Base-by-base conservation (phyloP, 2,329 filamentous ascomycete species). In the Aspergillus sp. region DNA sequence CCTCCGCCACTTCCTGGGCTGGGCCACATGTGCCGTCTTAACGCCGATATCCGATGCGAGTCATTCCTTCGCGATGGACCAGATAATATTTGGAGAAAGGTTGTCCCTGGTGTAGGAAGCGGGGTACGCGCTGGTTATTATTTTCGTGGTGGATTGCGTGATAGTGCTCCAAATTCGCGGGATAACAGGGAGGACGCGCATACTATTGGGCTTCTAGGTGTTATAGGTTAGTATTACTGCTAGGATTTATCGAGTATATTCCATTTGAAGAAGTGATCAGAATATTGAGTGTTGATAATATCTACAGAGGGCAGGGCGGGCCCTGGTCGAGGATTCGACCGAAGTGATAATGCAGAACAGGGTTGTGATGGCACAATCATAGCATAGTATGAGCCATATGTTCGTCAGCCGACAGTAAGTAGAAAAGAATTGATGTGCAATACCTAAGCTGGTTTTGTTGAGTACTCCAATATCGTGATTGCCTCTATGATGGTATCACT, bases 401-500 rank as follows among this genome's bases (percentile, higher is more conserved):
- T 37, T 37, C 35, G 21, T 9, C n/a, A 49, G 7, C 31, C 27
- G 27, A 11, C 25, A 27, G 7, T 3, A 27, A 8, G 7, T 27
- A 9, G 9, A 9, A 1, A 31, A 11, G 3, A 8, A 31, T 31
- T 15, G 35, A 49, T 49, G 37, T 31, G n/a, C 7, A 43, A 11
- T 14, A 12, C 3, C n/a, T 6, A 35, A 25, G 46, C 23, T 14
- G 1, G 9, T 37, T 11, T 23, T 6, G 3, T 37, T 37, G 27
- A 52, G 25, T 31, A 31, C 14, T 12, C 11, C 4, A 31, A 66
- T 68, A 66, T 65, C 63, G 66, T 65, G 62, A 65, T 67, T 51
- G 19, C 25, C 57, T 43, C 61, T 63, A 67, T 67, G 62, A 67
- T 68, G 58, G 58, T 62, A 66, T 62, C 65, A 60, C 33, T 39